Evolutionary conservation across 257 asterid genomes (phyloP), one percentile per base, ranked within the genome.

Genomic region (Rehmannia glutinosa): DNA sequence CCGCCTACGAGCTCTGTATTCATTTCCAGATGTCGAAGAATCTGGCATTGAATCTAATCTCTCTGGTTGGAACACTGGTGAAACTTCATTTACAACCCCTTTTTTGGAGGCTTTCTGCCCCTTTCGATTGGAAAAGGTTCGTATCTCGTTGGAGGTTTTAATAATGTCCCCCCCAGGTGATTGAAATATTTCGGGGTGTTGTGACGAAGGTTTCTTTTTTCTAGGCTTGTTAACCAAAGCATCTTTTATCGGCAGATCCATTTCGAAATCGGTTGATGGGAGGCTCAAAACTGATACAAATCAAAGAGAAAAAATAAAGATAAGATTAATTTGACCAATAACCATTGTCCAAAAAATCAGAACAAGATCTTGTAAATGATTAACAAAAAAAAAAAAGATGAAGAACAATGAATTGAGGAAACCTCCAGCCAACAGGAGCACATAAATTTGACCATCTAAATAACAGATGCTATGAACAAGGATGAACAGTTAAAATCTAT

Each of bases 1-100:
- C 4, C 84, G 83, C 84, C 96, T 84, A n/a, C 90, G 80, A 42
- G 84, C 82, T 62, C 96, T 76, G 70, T 86, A 92, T 15, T 83
- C 94, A 41, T 83, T 77, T n/a, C 82, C 95, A 17, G 81, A 67
- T 10, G 81, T 46, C 16, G 89, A 76, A 7, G 87, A 53, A 56
- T 87, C 89, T 6, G 70, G 71, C 32, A 72, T 30, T 10, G 83
- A 72, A 33, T 84, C 87, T 6, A 82, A 75, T 80, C 69, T 79
- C 49, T 79, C 90, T 17, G 75, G 70, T 25, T 64, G 84, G 66
- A 62, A 66, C 12, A 74, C 33, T 32, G 75, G 76, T 25, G 86
- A 61, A 32, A 68, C 67, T 33, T 68, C 84, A 36, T 59, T 74
- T 21, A 23, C 32, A 19, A 10, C 36, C 30, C 78, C 77, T 75